A percentile compares a stretch with the other conserved stretches of the same genome.
Conservation (phyloP, 208 protist species). For the Naegleria gruberi region DNA sequence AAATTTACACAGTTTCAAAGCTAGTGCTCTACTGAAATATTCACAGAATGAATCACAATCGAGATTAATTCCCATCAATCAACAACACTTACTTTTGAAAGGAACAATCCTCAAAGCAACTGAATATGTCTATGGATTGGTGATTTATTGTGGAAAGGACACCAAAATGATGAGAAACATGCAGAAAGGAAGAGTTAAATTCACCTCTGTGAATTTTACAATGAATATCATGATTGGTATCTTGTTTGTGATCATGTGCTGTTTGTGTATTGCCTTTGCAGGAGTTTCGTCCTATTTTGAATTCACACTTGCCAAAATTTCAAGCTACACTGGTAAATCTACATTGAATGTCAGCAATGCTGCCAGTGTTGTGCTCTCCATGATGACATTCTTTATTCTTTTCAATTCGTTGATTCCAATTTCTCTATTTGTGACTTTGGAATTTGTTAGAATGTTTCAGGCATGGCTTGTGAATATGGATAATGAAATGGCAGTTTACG, state of each 20-base stretch:
- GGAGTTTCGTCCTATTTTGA: neutral
- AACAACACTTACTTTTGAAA: constrained; percentile 35
- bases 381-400: constrained; percentile 20
- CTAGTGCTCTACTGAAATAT: too few relatives aligned
- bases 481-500: neutral
- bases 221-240: neutral
- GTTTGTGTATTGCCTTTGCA: constrained; percentile 17
- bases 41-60: neutral
- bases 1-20: neutral
- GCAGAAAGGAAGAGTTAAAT: constrained; percentile 20
- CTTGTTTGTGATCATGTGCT: neutral
- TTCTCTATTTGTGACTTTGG: constrained; percentile 22
- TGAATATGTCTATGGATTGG: constrained; percentile 39
- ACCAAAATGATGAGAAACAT: constrained; percentile 43
- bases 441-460: constrained; percentile 21
- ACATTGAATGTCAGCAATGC: neutral
- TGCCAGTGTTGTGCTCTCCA: neutral
- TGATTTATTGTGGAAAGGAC: constrained; percentile 44
- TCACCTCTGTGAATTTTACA: constrained; percentile 27
- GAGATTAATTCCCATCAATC: neutral
- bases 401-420: constrained; percentile 22
- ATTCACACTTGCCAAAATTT: neutral
- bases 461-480: neutral
- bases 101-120: constrained; percentile 48
- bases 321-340: neutral